These are phyloP conservation scores for Apiospora sp. DNA, from an alignment of 2,329 filamentous ascomycete species.

Conservation along the genomic window DNA sequence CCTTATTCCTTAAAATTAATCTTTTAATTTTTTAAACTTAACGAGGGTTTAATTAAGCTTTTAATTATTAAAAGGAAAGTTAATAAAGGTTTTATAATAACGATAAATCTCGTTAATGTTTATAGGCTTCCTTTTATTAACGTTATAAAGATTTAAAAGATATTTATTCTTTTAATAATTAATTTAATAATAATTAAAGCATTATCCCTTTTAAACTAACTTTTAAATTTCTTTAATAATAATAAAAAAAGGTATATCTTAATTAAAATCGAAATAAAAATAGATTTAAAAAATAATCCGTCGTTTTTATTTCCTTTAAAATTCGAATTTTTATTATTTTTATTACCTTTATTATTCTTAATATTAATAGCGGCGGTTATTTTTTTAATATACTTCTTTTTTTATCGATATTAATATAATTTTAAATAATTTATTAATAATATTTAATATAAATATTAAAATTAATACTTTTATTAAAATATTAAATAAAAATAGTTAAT, in stretches of 20 bases:
- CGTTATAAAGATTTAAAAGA: neutral
- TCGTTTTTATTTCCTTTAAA: neutral
- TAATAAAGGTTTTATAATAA: neutral
- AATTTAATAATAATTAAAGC: constrained; percentile 1
- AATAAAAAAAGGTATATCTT: neutral
- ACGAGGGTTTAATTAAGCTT: no score
- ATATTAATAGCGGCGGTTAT: no score
- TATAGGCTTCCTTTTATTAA: neutral
- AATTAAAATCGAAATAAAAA: no score
- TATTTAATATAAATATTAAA: no score
- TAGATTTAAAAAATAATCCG: neutral
- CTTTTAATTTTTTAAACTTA: neutral
- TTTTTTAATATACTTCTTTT: no score
- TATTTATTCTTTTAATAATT: neutral
- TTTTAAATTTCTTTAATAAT: neutral
- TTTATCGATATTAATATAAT: neutral
- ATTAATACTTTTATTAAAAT: no score
- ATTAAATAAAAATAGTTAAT: no score
- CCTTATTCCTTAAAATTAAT: neutral
- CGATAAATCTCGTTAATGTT: neutral
- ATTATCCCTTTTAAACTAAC: neutral
- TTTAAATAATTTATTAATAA: neutral
- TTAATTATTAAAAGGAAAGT: no score
- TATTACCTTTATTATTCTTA: no score
- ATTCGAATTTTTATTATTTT: neutral